A percentile compares a stretch with the other conserved stretches of the same genome.
phyloP scores from a whole-genome alignment of 306 rosid species.

The Glycyrrhiza uralensis region DNA sequence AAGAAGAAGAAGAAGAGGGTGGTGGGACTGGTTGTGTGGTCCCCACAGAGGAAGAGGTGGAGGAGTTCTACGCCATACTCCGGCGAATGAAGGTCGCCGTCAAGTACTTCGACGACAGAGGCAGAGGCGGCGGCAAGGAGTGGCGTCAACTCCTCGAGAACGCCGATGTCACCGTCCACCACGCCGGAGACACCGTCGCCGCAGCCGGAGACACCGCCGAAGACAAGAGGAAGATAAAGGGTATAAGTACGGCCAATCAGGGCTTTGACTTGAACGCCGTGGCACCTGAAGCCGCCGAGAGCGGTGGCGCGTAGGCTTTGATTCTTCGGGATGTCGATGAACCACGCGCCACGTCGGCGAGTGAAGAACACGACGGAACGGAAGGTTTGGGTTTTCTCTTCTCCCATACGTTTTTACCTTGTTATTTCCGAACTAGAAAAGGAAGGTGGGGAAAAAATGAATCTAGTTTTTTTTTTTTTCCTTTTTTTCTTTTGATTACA shows the following conservation, averaged over 20 bases:
- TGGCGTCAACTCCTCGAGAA: constrained; percentile 32
- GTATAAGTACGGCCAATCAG: neutral
- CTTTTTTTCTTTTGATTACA: neutral
- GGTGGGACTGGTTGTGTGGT: neutral
- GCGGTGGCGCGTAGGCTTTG: constrained; percentile 16
- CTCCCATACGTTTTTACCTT: neutral
- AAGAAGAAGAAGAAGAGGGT: neutral
- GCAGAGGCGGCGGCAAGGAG: constrained; percentile 17
- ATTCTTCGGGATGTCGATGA: neutral
- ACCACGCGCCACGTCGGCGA: constrained; percentile 30
- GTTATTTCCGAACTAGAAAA: neutral
- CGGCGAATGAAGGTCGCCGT: constrained; percentile 71
- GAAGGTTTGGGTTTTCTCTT: constrained; percentile 14
- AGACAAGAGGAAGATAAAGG: neutral
- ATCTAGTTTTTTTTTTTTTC: neutral
- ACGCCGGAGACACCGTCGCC: neutral
- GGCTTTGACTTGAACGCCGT: constrained; percentile 47
- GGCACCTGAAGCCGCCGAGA: constrained; percentile 48
- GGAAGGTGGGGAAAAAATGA: neutral
- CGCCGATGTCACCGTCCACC: neutral
- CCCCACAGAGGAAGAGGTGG: constrained; percentile 67
- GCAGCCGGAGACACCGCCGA: neutral
- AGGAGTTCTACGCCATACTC: constrained; percentile 68
- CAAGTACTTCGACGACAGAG: constrained; percentile 51
- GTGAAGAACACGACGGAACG: no score